Evolutionary conservation across 805 yeast species (phyloP).

Genomic region (Candida pseudoglaebosa): DNA sequence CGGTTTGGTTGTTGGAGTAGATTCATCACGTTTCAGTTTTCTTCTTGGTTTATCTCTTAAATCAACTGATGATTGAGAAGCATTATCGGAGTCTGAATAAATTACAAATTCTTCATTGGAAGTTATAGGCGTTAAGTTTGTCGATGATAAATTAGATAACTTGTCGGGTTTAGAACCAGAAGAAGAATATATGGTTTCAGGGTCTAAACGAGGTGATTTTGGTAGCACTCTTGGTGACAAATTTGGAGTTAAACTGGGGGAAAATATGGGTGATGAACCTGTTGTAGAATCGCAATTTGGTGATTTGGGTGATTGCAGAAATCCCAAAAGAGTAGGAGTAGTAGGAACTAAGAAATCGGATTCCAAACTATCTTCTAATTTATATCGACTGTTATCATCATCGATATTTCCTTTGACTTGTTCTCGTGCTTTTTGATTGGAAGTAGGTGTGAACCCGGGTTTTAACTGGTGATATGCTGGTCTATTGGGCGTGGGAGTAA

Average conservation of each 20-base stretch:
- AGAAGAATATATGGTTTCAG: no score
- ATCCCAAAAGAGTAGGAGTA: slow-evolving; percentile 7
- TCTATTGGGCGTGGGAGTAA: slow-evolving; percentile 2
- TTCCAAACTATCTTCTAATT: no score
- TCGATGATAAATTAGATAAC: slow-evolving; percentile 17
- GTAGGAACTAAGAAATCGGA: slow-evolving; percentile 7
- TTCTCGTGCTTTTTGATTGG: neutral
- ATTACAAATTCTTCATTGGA: slow-evolving; percentile 30
- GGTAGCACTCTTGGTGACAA: slow-evolving; percentile 9
- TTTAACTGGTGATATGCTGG: neutral
- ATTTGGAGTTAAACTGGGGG: neutral
- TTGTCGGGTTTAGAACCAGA: slow-evolving; percentile 11
- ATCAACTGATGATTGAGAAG: slow-evolving; percentile 28
- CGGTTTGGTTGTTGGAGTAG: slow-evolving; percentile 19
- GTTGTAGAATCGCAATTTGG: no score
- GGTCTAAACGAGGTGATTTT: slow-evolving; percentile 18
- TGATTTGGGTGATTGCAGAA: neutral
- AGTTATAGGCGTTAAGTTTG: slow-evolving; percentile 19
- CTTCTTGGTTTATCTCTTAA: slow-evolving; percentile 8
- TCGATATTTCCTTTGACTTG: neutral
- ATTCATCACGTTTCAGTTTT: slow-evolving; percentile 9
- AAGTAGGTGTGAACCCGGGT: neutral
- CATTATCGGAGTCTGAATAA: slow-evolving; percentile 34
- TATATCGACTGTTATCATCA: no score
- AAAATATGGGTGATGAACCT: neutral